Base-by-base conservation (phyloP, 805 yeast species). In the Myxozyma mucilagina region DNA sequence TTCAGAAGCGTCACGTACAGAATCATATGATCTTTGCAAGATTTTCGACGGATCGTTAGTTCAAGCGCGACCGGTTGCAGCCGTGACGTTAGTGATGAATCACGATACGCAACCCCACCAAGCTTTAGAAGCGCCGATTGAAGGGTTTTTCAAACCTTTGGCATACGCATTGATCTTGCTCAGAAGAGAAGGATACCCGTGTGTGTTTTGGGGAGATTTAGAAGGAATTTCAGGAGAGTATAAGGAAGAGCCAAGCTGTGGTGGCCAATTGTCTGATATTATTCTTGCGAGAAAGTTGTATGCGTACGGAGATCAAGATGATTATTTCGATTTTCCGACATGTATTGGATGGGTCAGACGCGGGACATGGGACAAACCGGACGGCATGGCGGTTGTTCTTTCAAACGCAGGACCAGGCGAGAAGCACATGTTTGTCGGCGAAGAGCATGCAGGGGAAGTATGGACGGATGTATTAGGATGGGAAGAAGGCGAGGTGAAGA, bases 321-420 rank as follows among this genome's bases (percentile, higher is more conserved):
- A 63, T 16, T 63, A 63, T 20, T 61, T 61, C 34, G 63, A 57
- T 47, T 51, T 48, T 24, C 41, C 60, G 3, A 57, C 56, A 29
- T 61, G 67, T 32, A n/a, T 63, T 11, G 67, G 65, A n/a, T 63
- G 67, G 67, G 67, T 63, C 1, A 59, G 67, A 7, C 59, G 54
- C 24, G 67, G 67, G 8, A 54, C 67, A 14, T 58, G 63, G 62
- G 67, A 63, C 43, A 49, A 56, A 32, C 63, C 60, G 13, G 29
- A 38, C 39, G 65, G 65, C 3, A 16, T 43, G 29, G 67, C 67
- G 4, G 65, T 63, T 32, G 59, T 63, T 6, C 4, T 63, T 13
- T 61, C 65, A 20, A 61, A 61, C 44, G 63, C 65, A 5, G 65
- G 50, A 4, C 53, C 60, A 1, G 65, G 65, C 35, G 55, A 53